Evolutionary conservation across 1,284 basidiomycete species (phyloP).

Genomic region (Termitomyces sp.): DNA sequence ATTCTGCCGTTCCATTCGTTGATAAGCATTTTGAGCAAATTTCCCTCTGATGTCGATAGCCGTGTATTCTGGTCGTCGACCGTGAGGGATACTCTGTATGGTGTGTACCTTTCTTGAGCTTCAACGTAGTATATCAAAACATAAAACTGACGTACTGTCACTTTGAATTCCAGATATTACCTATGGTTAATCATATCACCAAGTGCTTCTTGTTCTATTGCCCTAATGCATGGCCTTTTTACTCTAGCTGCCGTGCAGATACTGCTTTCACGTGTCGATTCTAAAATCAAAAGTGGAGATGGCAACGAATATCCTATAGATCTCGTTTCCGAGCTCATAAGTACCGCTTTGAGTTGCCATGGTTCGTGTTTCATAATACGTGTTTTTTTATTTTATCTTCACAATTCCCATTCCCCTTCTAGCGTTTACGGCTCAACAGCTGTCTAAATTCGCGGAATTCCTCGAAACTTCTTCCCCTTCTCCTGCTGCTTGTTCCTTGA

Average conservation of each 20-base stretch:
- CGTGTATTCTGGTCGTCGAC: conserved; percentile 62
- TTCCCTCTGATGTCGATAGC: conserved; percentile 67
- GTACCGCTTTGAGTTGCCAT: conserved; percentile 48
- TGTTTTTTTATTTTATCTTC: background rate
- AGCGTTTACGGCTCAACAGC: conserved; percentile 63
- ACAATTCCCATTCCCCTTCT: conserved; percentile 8
- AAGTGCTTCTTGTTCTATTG: conserved; percentile 3
- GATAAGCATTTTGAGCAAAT: conserved; percentile 67
- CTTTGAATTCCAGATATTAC: conserved; percentile 27
- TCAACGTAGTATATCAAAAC: background rate
- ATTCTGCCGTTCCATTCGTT: conserved; percentile 73
- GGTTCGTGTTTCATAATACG: conserved; percentile 32
- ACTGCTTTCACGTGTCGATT: conserved; percentile 31
- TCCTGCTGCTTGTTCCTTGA: conserved; percentile 6
- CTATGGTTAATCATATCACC: conserved; percentile 23
- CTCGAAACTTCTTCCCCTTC: conserved; percentile 23
- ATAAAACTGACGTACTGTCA: conserved; percentile 5
- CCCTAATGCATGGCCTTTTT: conserved; percentile 13
- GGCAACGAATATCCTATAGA: conserved; percentile 32
- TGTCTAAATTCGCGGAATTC: conserved; percentile 30
- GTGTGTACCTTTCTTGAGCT: conserved; percentile 34
- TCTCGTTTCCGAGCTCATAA: conserved; percentile 45
- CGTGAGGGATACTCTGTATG: conserved; percentile 59
- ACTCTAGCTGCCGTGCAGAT: conserved; percentile 33
- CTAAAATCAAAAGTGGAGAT: conserved; percentile 17